Percentiles rank a stretch among this genome's conserved stretches.
These are phyloP conservation scores for Colletotrichum chrysophilum DNA, from an alignment of 2,329 filamentous ascomycete species.

Conservation along the genomic window DNA sequence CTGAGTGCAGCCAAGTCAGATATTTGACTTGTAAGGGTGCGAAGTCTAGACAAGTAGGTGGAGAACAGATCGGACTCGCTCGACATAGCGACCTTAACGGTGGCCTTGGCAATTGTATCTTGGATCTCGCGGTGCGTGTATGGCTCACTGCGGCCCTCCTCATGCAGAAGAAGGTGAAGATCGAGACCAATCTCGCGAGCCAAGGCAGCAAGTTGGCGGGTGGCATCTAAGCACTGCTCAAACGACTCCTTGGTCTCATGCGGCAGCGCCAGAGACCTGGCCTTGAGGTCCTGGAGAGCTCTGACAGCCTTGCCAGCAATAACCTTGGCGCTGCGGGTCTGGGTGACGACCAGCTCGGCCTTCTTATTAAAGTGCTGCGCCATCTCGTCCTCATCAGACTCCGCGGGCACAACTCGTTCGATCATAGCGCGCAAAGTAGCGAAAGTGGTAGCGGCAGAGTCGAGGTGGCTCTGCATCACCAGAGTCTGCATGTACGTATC, in stretches of 20 bases:
- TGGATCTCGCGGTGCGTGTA: constrained; percentile 72
- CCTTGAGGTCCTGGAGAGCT: constrained; percentile 77
- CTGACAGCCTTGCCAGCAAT: constrained; percentile 79
- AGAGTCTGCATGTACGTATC: constrained; percentile 78
- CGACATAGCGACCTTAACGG: constrained; percentile 54
- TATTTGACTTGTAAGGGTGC: constrained; percentile 66
- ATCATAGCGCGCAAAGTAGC: constrained; percentile 69
- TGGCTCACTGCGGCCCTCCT: constrained; percentile 73
- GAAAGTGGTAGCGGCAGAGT: constrained; percentile 75
- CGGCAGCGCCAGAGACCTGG: constrained; percentile 75
- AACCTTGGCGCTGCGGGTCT: constrained; percentile 84
- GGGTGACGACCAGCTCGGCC: constrained; percentile 73
- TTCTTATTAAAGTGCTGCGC: constrained; percentile 72
- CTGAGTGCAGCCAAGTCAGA: constrained; percentile 75
- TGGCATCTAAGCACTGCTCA: constrained; percentile 69
- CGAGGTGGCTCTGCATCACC: constrained; percentile 81
- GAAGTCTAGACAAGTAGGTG: constrained; percentile 70
- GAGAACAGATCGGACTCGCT: constrained; percentile 74
- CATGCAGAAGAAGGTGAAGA: constrained; percentile 69
- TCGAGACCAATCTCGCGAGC: constrained; percentile 70
- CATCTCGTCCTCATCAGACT: constrained; percentile 68
- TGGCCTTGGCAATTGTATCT: constrained; percentile 63
- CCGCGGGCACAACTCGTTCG: constrained; percentile 63
- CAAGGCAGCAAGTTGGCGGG: constrained; percentile 69
- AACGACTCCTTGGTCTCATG: constrained; percentile 73